A percentile compares a stretch with the other conserved stretches of the same genome.
Evolutionary conservation across 2,329 filamentous ascomycete genomes (phyloP).

Genomic region (Aureobasidium sp.): DNA sequence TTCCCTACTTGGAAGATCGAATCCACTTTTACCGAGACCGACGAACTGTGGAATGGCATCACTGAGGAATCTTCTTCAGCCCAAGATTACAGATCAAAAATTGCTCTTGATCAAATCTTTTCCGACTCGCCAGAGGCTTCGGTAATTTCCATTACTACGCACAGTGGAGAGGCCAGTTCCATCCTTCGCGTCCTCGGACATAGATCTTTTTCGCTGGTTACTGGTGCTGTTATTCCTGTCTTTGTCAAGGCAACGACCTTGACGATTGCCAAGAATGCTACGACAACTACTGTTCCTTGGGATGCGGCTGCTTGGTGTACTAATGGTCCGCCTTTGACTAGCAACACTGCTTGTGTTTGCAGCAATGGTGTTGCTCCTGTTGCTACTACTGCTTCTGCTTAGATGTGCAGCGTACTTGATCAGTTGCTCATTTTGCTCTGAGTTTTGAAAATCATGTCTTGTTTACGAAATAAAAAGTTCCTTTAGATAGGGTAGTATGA

Average conservation of each 20-base stretch:
- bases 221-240: constrained; percentile 61
- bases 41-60: constrained; percentile 47
- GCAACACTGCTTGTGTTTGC: constrained; percentile 26
- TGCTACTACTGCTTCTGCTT: constrained; percentile 4
- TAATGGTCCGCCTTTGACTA: constrained; percentile 27
- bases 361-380: constrained; percentile 14
- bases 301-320: constrained; percentile 30
- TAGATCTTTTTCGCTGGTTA: constrained; percentile 54
- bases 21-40: constrained; percentile 51
- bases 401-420: background rate
- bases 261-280: constrained; percentile 26
- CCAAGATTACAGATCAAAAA: constrained; percentile 45
- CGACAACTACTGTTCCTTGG: constrained; percentile 25
- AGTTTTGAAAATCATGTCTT: background rate
- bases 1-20: constrained; percentile 54
- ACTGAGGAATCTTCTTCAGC: constrained; percentile 45
- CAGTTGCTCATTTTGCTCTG: no score
- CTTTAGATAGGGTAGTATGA: no score
- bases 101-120: constrained; percentile 53
- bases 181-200: constrained; percentile 51
- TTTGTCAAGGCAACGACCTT: constrained; percentile 53
- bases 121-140: constrained; percentile 33
- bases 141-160: constrained; percentile 54
- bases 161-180: constrained; percentile 52
- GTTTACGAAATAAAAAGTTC: background rate